These are phyloP conservation scores for Globisporangium orthogonon DNA, from an alignment of 352 stramenopile species.

Conservation along the genomic window DNA sequence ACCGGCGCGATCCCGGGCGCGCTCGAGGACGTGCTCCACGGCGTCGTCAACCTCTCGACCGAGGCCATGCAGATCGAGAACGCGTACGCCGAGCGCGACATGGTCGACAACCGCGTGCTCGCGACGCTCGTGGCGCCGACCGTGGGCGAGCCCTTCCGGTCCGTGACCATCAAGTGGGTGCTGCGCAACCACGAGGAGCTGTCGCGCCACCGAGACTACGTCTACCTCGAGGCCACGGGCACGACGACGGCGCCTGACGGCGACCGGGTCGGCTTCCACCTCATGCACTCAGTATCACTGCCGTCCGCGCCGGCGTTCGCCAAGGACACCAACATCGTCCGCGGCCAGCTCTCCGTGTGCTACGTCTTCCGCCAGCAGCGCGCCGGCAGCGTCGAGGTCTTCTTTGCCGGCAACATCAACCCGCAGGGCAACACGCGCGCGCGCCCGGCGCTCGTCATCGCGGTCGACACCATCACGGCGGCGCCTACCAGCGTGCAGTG, in stretches of 20 bases:
- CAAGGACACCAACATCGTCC: conserved; percentile 61
- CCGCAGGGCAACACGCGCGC: conserved; percentile 42
- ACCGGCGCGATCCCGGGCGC: conserved; percentile 5
- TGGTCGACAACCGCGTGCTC: conserved; percentile 26
- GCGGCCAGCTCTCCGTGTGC: conserved; percentile 27
- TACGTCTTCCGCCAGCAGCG: conserved; percentile 13
- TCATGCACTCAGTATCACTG: conserved; percentile 54
- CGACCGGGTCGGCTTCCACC: conserved; percentile 48
- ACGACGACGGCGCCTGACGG: conserved; percentile 45
- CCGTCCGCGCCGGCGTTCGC: conserved; percentile 31
- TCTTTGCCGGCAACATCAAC: conserved; percentile 45
- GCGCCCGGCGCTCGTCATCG: conserved; percentile 32
- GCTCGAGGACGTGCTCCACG: conserved; percentile 15
- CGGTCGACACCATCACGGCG: conserved; percentile 32
- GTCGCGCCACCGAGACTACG: conserved; percentile 58
- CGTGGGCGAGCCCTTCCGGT: conserved; percentile 39
- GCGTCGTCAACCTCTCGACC: conserved; percentile 13
- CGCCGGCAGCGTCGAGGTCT: conserved; percentile 22
- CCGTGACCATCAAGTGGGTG: conserved; percentile 71
- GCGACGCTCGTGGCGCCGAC: conserved; percentile 34
- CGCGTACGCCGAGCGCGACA: conserved; percentile 10
- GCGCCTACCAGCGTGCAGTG: conserved; percentile 39
- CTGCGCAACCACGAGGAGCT: conserved; percentile 56
- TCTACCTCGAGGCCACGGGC: conserved; percentile 63
- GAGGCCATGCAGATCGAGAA: conserved; percentile 22